phyloP scores from a whole-genome alignment of 2,329 filamentous ascomycete genomes.

The Cladophialophora bantiana region DNA sequence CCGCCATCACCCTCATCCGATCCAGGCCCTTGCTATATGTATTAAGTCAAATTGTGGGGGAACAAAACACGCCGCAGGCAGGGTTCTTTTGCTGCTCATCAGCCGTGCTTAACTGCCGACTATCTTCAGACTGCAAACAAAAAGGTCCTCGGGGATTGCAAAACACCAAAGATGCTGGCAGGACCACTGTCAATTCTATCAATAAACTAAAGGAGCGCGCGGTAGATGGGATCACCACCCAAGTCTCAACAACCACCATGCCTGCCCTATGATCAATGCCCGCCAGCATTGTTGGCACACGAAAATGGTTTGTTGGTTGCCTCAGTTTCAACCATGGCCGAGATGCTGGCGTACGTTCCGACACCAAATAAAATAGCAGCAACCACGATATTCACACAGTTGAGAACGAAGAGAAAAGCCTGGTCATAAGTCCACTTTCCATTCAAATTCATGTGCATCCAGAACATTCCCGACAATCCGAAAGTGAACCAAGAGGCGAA shows the following conservation, averaged over 20 bases:
- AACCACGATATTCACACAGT: slow-evolving; percentile 31
- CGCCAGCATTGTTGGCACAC: slow-evolving; percentile 24
- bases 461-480: slow-evolving; percentile 46
- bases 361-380: slow-evolving; percentile 38
- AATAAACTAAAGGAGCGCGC: slow-evolving; percentile 7
- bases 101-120: not conserved
- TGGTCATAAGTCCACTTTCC: slow-evolving; percentile 21
- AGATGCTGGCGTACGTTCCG: slow-evolving; percentile 42
- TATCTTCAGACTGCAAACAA: not conserved
- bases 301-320: slow-evolving; percentile 29
- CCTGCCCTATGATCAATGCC: slow-evolving; percentile 3
- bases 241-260: not conserved
- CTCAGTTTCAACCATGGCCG: slow-evolving; percentile 36
- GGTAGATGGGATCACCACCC: slow-evolving; percentile 9
- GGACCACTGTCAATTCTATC: slow-evolving; percentile 5
- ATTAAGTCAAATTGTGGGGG: not conserved
- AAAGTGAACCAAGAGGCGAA: slow-evolving; percentile 74
- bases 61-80: not conserved
- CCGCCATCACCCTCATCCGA: not conserved
- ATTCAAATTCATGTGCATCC: slow-evolving; percentile 48
- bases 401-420: slow-evolving; percentile 29
- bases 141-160: not conserved
- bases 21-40: not conserved
- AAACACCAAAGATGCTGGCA: not conserved
- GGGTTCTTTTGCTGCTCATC: not conserved